Evolutionary conservation across 2,329 filamentous ascomycete species (phyloP).

Genomic region (Aureobasidium leucospermi): DNA sequence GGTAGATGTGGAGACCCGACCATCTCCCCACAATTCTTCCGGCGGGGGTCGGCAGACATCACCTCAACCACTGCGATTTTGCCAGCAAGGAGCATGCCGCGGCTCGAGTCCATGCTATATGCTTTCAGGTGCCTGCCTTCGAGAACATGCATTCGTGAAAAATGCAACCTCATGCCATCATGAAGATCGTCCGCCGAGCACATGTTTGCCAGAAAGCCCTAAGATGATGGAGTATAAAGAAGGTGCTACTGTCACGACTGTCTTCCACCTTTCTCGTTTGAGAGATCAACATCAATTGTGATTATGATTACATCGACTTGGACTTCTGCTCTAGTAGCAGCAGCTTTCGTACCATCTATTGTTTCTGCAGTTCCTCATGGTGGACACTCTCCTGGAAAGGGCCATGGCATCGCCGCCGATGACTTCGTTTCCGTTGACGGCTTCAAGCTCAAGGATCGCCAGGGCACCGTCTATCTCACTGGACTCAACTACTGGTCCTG

Average conservation of each 20-base stretch:
- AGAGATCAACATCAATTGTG: neutral
- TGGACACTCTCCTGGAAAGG: neutral
- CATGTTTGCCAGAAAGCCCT: neutral
- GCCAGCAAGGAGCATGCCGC: neutral
- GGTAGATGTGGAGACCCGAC: neutral
- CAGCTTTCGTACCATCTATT: neutral
- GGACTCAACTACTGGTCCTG: conserved; percentile 36
- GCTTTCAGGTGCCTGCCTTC: neutral
- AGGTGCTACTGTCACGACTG: neutral
- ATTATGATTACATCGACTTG: neutral
- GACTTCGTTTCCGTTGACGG: conserved; percentile 32
- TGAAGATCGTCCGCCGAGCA: neutral
- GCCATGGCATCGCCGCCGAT: conserved; percentile 18
- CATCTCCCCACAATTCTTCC: neutral
- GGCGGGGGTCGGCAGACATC: neutral
- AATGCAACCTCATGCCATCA: conserved; percentile 9
- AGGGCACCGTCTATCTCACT: conserved; percentile 32
- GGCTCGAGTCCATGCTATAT: neutral
- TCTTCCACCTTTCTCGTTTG: neutral
- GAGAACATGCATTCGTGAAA: neutral
- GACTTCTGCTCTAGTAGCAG: neutral
- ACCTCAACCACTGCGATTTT: neutral
- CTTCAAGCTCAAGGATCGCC: conserved; percentile 26
- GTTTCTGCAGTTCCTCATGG: conserved; percentile 1
- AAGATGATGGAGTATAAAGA: neutral